Evolutionary conservation across 306 rosid genomes (phyloP).

Genomic region (Rosa lucieae): DNA sequence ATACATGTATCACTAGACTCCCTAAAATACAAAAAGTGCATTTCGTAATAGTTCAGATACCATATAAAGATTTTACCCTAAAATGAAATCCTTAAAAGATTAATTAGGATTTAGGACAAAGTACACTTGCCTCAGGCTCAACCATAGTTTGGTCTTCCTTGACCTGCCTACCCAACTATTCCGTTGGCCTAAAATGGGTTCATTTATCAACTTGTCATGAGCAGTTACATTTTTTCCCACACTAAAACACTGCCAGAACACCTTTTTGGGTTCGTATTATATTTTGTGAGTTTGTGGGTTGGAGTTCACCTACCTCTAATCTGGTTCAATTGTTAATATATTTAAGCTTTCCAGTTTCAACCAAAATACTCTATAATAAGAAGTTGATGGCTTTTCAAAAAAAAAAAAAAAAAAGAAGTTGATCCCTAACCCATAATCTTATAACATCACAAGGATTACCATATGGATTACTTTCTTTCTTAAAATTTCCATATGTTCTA

Average conservation of each 20-base stretch:
- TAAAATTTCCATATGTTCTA: neutral
- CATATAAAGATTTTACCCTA: too few species aligned
- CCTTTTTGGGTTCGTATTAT: neutral
- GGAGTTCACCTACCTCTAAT: conserved; percentile 23
- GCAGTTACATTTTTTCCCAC: neutral
- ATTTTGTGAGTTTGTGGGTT: neutral
- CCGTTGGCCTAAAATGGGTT: conserved; percentile 39
- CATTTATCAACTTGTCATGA: neutral
- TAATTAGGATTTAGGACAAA: neutral
- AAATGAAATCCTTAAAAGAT: neutral
- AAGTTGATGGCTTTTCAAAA: neutral
- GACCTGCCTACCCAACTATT: conserved; percentile 12
- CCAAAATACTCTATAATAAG: neutral
- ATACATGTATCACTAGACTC: too few species aligned
- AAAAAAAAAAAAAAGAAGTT: neutral
- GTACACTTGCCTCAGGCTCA: neutral
- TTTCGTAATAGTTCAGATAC: too few species aligned
- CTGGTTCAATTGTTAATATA: neutral
- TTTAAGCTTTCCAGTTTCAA: neutral
- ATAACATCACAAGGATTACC: neutral
- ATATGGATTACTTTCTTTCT: neutral
- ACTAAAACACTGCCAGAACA: neutral
- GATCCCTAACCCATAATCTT: neutral
- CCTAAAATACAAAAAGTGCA: too few species aligned
- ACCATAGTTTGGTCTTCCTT: neutral